A percentile compares a stretch with the other conserved stretches of the same genome.
Evolutionary conservation across 352 stramenopile genomes (phyloP).

Genomic region (Pythium volutum): DNA sequence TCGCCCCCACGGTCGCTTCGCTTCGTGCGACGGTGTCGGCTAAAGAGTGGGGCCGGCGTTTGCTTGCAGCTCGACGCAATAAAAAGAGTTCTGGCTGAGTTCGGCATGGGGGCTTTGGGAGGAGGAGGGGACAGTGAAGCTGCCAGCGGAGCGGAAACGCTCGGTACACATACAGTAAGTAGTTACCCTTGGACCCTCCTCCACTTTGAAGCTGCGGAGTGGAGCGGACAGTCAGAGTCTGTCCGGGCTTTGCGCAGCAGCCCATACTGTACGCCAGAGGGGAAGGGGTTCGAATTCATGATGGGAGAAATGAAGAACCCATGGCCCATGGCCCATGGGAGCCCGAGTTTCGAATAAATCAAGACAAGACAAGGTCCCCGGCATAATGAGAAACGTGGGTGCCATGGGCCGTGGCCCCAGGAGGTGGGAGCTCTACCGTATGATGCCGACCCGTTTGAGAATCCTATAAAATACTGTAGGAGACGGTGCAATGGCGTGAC

Average conservation of each 20-base stretch:
- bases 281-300: constrained; percentile 11
- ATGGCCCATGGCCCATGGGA: no score
- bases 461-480: no score
- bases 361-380: no score
- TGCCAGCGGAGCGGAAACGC: neutral
- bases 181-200: neutral
- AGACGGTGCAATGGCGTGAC: no score
- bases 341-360: no score
- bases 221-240: neutral
- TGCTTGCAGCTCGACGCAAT: neutral
- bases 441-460: no score
- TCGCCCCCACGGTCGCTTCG: neutral
- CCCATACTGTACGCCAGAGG: constrained; percentile 7
- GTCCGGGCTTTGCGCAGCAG: neutral
- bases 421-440: no score
- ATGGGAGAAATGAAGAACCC: constrained; percentile 6
- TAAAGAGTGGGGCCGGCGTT: neutral
- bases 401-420: no score
- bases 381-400: no score
- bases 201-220: constrained; percentile 11
- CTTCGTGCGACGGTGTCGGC: neutral
- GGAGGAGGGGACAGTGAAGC: neutral
- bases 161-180: neutral
- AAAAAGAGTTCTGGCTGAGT: constrained; percentile 1
- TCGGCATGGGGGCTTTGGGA: neutral